phyloP scores from a whole-genome alignment of 139 green algal species.

The Diplosphaera chodatii region DNA sequence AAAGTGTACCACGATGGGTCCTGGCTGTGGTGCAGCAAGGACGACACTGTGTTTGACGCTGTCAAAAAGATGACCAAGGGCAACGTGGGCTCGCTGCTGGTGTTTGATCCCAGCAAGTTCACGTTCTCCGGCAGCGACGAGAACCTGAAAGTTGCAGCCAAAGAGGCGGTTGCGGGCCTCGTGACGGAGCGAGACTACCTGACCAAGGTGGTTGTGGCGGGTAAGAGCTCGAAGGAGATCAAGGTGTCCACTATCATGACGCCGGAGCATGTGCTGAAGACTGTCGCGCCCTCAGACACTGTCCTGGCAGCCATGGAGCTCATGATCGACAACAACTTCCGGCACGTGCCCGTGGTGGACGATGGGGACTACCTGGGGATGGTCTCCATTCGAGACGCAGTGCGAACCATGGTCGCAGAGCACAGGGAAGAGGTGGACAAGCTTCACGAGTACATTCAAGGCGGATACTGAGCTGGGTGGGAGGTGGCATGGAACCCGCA shows the following conservation, averaged over 20 bases:
- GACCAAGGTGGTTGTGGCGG: conserved; percentile 53
- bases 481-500: background rate
- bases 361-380: conserved; percentile 41
- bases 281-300: conserved; percentile 36
- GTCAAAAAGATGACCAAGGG: conserved; percentile 56
- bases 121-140: conserved; percentile 6
- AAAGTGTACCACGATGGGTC: conserved; percentile 32
- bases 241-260: conserved; percentile 51
- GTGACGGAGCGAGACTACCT: conserved; percentile 61
- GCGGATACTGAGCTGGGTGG: background rate
- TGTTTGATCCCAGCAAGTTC: conserved; percentile 47
- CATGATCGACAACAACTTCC: conserved; percentile 54
- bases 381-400: conserved; percentile 51
- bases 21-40: conserved; percentile 48
- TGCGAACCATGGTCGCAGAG: conserved; percentile 45
- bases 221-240: conserved; percentile 26
- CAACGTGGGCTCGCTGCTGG: conserved; percentile 50
- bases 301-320: conserved; percentile 52
- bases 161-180: conserved; percentile 50
- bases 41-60: conserved; percentile 50
- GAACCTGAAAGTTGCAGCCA: conserved; percentile 4
- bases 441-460: conserved; percentile 53
- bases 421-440: conserved; percentile 48
- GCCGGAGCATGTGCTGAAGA: conserved; percentile 24
- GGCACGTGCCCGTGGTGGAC: conserved; percentile 53